phyloP scores from a whole-genome alignment of 139 green algal species.

The Coccomyxa sp. region DNA sequence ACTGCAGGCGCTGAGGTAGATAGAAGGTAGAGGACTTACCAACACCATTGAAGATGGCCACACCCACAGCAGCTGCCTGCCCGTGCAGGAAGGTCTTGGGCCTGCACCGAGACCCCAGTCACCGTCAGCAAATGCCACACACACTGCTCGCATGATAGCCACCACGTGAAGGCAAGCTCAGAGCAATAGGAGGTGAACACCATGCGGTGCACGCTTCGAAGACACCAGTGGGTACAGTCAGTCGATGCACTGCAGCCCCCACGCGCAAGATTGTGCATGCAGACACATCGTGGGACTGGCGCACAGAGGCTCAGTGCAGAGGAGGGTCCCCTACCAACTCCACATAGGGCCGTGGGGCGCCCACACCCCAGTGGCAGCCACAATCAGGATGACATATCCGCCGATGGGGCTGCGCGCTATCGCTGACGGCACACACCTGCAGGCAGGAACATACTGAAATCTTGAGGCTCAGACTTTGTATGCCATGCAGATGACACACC shows the following conservation, averaged over 20 bases:
- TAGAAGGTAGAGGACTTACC: background rate
- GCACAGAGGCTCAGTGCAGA: background rate
- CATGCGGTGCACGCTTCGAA: no score
- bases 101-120: background rate
- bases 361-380: background rate
- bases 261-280: background rate
- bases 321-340: background rate
- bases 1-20: background rate
- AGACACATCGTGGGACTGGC: background rate
- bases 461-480: no score
- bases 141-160: background rate
- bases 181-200: background rate
- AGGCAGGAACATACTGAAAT: no score
- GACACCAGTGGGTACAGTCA: background rate
- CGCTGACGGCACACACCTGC: background rate
- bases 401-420: background rate
- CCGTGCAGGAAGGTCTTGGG: conserved; percentile 5
- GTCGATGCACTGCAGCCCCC: background rate
- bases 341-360: conserved; percentile 3
- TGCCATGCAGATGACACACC: no score
- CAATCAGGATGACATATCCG: background rate
- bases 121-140: background rate
- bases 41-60: conserved; percentile 1
- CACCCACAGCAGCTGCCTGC: background rate
- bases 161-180: background rate